Evolutionary conservation across 2,329 filamentous ascomycete species (phyloP), one percentile per base, ranked within the genome.

Genomic region (Arachnopeziza araneosa): DNA sequence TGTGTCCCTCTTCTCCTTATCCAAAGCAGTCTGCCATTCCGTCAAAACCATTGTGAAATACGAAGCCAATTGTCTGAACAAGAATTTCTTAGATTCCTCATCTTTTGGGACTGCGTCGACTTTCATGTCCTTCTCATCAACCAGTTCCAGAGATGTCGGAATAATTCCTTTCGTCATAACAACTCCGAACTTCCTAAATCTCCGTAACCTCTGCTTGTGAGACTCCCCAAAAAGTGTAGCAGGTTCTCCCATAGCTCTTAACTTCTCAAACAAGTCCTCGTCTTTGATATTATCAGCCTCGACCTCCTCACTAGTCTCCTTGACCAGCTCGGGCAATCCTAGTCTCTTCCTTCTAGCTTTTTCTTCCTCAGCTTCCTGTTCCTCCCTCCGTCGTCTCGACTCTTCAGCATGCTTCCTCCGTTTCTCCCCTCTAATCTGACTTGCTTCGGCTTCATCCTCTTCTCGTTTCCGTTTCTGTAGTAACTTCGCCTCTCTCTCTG

Each of bases 11-110:
- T 75, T 78, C 70, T 83, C 84, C 67, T 89, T 85, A 6, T 84
- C 84, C 68, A 99, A 83, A 5, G 93, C 92, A 50, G 78, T 72
- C 68, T 93, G 85, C 88, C 96, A 99, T 74, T 96, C 93, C 52
- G 81, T 83, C 60, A 99, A 79, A n/a, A 99, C 85, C 86, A 99
- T 91, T 57, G 90, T 96, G 77, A 99, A 98, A 78, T 97, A 99
- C 54, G 90, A 95, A 22, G 90, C 90, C 59, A 99, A 80, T 75
- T 99, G 93, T 12, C 93, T 83, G 77, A 89, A 93, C 50, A 99
- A 78, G 74, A 89, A 92, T 52, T 82, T 78, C 52, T 86, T 83
- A 0, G 79, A 89, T 50, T 86, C 83, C 22, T 77, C 78, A 67
- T 93, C 89, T 68, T 82, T 79, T 1, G 82, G 75, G 10, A 90